Percentiles rank a stretch among this genome's conserved stretches.
These are phyloP conservation scores for Didymella glomerata DNA, from an alignment of 2,329 filamentous ascomycete genomes.

Conservation along the genomic window DNA sequence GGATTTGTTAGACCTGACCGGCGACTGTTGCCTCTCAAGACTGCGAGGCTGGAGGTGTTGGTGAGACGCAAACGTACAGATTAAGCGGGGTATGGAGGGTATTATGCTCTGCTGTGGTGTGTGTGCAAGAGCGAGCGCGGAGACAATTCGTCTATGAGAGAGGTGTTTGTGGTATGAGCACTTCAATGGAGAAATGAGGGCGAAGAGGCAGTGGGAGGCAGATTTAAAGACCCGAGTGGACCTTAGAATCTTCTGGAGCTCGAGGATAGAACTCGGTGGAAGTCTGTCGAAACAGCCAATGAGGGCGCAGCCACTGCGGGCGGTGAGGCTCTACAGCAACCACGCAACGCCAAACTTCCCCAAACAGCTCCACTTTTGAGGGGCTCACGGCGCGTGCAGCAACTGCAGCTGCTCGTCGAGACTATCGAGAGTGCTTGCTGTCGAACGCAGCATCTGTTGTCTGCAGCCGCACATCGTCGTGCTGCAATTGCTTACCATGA, in stretches of 20 bases:
- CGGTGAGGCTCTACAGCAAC: neutral
- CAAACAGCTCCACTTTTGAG: constrained; percentile 17
- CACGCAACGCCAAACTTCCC: constrained; percentile 7
- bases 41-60: constrained; percentile 22
- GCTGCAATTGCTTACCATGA: constrained; percentile 5
- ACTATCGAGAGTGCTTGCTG: constrained; percentile 1
- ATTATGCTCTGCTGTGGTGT: constrained; percentile 33
- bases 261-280: constrained; percentile 50
- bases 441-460: neutral
- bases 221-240: constrained; percentile 4
- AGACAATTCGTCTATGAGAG: constrained; percentile 35
- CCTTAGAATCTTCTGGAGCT: constrained; percentile 33
- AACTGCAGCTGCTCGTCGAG: constrained; percentile 3
- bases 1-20: constrained; percentile 21
- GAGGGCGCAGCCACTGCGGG: neutral
- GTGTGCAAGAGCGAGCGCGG: constrained; percentile 32
- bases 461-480: neutral
- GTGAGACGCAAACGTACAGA: constrained; percentile 33
- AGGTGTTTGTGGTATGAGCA: constrained; percentile 29
- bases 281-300: constrained; percentile 38
- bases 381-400: constrained; percentile 16
- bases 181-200: constrained; percentile 35
- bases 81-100: constrained; percentile 33
- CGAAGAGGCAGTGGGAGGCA: constrained; percentile 27
- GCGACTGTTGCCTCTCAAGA: constrained; percentile 10